These are phyloP conservation scores for Beauveria rudraprayagi DNA, from an alignment of 2,329 filamentous ascomycete species.

Conservation along the genomic window DNA sequence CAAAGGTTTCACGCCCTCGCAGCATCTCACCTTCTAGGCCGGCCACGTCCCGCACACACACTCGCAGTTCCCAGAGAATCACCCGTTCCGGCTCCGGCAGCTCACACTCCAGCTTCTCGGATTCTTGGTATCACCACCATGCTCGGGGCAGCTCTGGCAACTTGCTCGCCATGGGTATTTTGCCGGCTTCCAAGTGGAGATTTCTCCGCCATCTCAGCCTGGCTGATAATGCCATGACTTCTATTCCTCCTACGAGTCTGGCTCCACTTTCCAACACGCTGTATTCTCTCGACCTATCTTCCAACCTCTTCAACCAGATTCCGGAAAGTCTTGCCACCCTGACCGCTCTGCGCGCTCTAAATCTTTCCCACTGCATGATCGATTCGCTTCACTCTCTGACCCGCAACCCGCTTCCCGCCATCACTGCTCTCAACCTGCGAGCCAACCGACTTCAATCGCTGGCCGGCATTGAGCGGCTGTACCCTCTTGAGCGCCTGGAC, in stretches of 20 bases:
- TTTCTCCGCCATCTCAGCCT: constrained; percentile 88
- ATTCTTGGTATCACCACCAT: constrained; percentile 49
- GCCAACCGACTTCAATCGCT: constrained; percentile 82
- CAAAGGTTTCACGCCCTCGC: constrained; percentile 47
- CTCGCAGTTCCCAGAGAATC: constrained; percentile 64
- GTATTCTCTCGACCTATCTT: constrained; percentile 85
- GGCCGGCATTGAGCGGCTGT: constrained; percentile 80
- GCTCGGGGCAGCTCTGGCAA: constrained; percentile 71
- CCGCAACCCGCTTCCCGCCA: constrained; percentile 80
- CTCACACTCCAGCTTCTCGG: constrained; percentile 72
- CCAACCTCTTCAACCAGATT: constrained; percentile 88
- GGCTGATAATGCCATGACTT: constrained; percentile 82
- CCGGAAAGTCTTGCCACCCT: constrained; percentile 83
- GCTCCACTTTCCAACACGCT: constrained; percentile 78
- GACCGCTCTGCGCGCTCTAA: constrained; percentile 81
- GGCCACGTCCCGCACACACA: constrained; percentile 62
- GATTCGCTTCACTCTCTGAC: constrained; percentile 82
- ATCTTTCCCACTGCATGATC: constrained; percentile 97
- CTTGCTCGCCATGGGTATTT: constrained; percentile 58
- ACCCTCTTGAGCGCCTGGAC: constrained; percentile 83
- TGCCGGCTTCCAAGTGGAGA: constrained; percentile 87
- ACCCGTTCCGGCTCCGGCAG: constrained; percentile 85
- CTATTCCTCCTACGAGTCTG: constrained; percentile 67
- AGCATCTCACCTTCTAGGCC: constrained; percentile 80
- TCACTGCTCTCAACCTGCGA: constrained; percentile 85